These are phyloP conservation scores for Aspergillus uvarum DNA, from an alignment of 2,329 filamentous ascomycete species.

Conservation along the genomic window DNA sequence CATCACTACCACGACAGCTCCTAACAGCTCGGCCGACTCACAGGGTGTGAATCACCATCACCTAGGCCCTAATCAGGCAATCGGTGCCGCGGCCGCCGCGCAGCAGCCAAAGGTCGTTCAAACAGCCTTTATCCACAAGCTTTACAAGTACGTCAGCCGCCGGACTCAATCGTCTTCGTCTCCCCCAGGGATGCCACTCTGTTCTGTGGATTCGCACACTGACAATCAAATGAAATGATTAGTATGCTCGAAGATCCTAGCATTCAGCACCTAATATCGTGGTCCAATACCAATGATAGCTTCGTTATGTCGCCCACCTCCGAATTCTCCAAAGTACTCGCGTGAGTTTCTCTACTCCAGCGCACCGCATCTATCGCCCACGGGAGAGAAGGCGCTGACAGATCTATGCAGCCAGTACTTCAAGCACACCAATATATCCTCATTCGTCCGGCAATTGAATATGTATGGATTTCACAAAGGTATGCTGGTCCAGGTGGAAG, in stretches of 20 bases:
- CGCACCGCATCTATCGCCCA: neutral
- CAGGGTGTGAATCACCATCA: conserved; percentile 29
- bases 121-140: conserved; percentile 97
- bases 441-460: conserved; percentile 94
- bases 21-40: conserved; percentile 36
- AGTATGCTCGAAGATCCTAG: conserved; percentile 95
- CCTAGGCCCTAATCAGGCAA: conserved; percentile 29
- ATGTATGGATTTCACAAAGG: conserved; percentile 99
- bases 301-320: conserved; percentile 98
- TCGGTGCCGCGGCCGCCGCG: conserved; percentile 55
- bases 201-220: conserved; percentile 12
- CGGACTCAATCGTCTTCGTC: neutral
- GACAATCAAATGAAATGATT: conserved; percentile 20
- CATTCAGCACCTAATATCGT: conserved; percentile 95
- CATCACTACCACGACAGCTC: conserved; percentile 25
- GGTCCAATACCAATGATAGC: conserved; percentile 90
- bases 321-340: conserved; percentile 96
- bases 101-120: conserved; percentile 97
- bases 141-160: conserved; percentile 76
- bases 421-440: conserved; percentile 98
- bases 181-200: neutral
- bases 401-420: conserved; percentile 79
- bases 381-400: conserved; percentile 4
- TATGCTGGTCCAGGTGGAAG: conserved; percentile 39
- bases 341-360: conserved; percentile 60